Evolutionary conservation across 1,139 yeast species (phyloP).

Genomic region (Torulaspora pretoriensis): DNA sequence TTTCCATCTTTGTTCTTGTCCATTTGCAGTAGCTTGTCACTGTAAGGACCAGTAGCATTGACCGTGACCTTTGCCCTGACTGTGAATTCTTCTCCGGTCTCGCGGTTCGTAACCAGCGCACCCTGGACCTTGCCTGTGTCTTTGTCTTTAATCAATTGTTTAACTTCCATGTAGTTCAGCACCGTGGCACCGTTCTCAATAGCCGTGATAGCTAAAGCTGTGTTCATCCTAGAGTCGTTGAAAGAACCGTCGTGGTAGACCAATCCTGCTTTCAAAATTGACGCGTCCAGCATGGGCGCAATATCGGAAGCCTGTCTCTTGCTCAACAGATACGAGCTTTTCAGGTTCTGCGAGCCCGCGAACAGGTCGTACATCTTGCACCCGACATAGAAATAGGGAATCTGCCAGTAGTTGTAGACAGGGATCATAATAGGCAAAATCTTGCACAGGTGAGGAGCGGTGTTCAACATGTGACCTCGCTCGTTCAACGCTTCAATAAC

Average conservation of each 20-base stretch:
- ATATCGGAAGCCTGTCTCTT: constrained; percentile 63
- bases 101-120: constrained; percentile 70
- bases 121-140: constrained; percentile 62
- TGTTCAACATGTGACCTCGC: constrained; percentile 81
- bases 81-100: constrained; percentile 58
- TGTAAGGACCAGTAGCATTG: constrained; percentile 93
- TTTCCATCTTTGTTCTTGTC: constrained; percentile 67
- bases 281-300: constrained; percentile 84
- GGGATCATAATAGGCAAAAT: constrained; percentile 94
- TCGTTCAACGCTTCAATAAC: constrained; percentile 94
- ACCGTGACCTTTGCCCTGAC: constrained; percentile 72
- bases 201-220: constrained; percentile 83
- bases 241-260: constrained; percentile 95
- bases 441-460: constrained; percentile 88
- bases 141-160: constrained; percentile 63
- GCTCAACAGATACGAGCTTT: constrained; percentile 70
- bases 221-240: constrained; percentile 88
- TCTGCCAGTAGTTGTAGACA: constrained; percentile 92
- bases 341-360: constrained; percentile 85
- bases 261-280: constrained; percentile 80
- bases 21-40: constrained; percentile 82
- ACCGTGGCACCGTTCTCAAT: constrained; percentile 85
- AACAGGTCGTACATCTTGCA: constrained; percentile 89
- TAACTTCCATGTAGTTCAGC: constrained; percentile 80
- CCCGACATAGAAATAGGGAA: constrained; percentile 90